phyloP scores from a whole-genome alignment of 805 yeast species.

The Lipomyces yamanashiensis region DNA sequence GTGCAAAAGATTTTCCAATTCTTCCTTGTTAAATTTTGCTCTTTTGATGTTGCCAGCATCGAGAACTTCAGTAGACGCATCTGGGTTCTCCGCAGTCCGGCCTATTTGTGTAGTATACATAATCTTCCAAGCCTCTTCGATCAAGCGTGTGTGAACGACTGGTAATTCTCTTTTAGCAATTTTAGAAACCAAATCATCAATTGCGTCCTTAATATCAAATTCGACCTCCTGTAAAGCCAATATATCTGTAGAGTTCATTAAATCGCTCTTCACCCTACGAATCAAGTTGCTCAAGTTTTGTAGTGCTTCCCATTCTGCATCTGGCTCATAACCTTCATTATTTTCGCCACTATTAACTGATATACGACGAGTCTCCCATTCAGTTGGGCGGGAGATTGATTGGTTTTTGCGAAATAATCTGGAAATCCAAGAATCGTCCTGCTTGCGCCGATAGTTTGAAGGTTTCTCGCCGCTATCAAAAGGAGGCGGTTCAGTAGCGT shows the following conservation, averaged over 20 bases:
- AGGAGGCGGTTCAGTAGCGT: conserved; percentile 18
- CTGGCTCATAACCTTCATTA: conserved; percentile 27
- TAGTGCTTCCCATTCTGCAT: conserved; percentile 34
- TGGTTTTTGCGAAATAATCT: background rate
- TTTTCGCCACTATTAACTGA: background rate
- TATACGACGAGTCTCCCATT: conserved; percentile 17
- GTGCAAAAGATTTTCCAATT: conserved; percentile 18
- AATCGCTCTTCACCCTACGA: conserved; percentile 27
- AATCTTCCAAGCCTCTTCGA: conserved; percentile 33
- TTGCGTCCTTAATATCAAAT: conserved; percentile 24
- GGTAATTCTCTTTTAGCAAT: conserved; percentile 27
- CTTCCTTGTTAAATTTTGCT: conserved; percentile 14
- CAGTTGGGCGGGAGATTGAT: background rate
- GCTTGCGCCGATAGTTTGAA: background rate
- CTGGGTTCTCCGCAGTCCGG: background rate
- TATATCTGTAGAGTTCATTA: background rate
- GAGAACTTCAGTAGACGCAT: conserved; percentile 15
- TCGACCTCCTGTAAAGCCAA: conserved; percentile 17
- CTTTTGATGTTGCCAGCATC: conserved; percentile 7
- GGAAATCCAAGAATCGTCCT: background rate
- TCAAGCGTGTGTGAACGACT: conserved; percentile 25
- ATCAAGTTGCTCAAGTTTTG: conserved; percentile 29
- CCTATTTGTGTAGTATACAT: conserved; percentile 28
- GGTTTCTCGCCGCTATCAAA: conserved; percentile 8
- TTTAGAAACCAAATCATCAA: conserved; percentile 13